phyloP scores from a whole-genome alignment of 2,329 filamentous ascomycete genomes.

The Hymenoscyphus repandus region DNA sequence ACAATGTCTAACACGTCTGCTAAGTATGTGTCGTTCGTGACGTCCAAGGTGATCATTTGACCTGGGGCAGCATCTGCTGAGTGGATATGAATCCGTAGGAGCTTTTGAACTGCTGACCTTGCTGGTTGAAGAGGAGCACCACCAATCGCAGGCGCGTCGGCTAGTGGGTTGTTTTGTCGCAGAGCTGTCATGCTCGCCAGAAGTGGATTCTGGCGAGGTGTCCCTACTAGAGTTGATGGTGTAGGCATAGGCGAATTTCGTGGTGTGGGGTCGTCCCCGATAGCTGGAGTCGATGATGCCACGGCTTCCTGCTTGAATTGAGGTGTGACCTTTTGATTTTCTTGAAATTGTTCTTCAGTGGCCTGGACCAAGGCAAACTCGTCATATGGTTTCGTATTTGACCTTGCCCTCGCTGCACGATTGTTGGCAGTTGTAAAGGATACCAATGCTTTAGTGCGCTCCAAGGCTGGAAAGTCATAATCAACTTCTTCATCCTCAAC shows the following conservation, averaged over 20 bases:
- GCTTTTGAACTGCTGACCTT: slow-evolving; percentile 57
- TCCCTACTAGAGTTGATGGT: slow-evolving; percentile 31
- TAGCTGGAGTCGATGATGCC: slow-evolving; percentile 32
- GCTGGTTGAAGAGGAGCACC: slow-evolving; percentile 27
- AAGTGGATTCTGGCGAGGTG: slow-evolving; percentile 48
- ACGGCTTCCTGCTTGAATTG: slow-evolving; percentile 54
- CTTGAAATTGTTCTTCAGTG: slow-evolving; percentile 58
- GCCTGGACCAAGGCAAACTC: slow-evolving; percentile 78
- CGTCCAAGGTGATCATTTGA: slow-evolving; percentile 68
- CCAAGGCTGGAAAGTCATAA: slow-evolving; percentile 76
- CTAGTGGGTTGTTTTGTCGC: slow-evolving; percentile 47
- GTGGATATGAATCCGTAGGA: slow-evolving; percentile 66
- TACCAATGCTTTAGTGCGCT: slow-evolving; percentile 66
- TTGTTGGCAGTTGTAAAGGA: slow-evolving; percentile 82
- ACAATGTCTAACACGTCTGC: slow-evolving; percentile 75
- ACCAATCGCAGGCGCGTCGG: slow-evolving; percentile 48
- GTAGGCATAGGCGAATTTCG: slow-evolving; percentile 24
- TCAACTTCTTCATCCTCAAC: slow-evolving; percentile 81
- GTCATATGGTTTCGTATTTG: slow-evolving; percentile 72
- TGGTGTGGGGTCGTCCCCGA: slow-evolving; percentile 38
- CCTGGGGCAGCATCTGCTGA: slow-evolving; percentile 65
- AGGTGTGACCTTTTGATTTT: slow-evolving; percentile 65
- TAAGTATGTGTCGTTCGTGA: slow-evolving; percentile 78
- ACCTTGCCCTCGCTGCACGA: slow-evolving; percentile 51
- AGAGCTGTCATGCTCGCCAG: slow-evolving; percentile 51